Evolutionary conservation across 2,329 filamentous ascomycete species (phyloP).

Genomic region (Pseudogymnoascus sp.): DNA sequence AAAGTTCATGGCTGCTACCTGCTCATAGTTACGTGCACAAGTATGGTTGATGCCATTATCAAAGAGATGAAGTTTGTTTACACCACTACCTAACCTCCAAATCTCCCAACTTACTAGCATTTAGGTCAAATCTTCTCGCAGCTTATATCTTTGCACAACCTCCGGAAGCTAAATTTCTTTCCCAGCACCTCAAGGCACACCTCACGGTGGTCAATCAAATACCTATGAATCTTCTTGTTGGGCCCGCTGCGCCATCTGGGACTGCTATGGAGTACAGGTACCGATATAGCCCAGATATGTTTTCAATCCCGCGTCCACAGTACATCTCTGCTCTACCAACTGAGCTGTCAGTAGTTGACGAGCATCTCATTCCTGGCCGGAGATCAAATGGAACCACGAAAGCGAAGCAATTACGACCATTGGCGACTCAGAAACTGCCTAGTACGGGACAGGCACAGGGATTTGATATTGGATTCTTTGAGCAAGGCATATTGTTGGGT

Average conservation of each 20-base stretch:
- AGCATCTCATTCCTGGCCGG: not conserved
- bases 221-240: constrained; percentile 42
- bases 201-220: constrained; percentile 49
- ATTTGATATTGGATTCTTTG: constrained; percentile 37
- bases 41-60: constrained; percentile 44
- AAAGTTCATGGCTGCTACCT: constrained; percentile 31
- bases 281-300: constrained; percentile 36
- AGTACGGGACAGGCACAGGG: constrained; percentile 29
- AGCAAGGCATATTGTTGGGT: constrained; percentile 37
- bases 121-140: constrained; percentile 29
- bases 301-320: constrained; percentile 37
- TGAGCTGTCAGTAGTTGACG: not conserved
- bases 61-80: not conserved
- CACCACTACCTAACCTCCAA: not conserved
- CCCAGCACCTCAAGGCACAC: constrained; percentile 44
- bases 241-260: constrained; percentile 29
- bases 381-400: not conserved
- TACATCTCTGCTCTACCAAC: constrained; percentile 22
- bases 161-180: constrained; percentile 47
- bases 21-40: constrained; percentile 37
- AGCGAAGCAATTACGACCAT: not conserved
- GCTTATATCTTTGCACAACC: constrained; percentile 45
- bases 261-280: constrained; percentile 21
- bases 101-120: constrained; percentile 17
- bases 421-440: constrained; percentile 17